Evolutionary conservation across 306 rosid genomes (phyloP).

Genomic region (Biancaea sappan): DNA sequence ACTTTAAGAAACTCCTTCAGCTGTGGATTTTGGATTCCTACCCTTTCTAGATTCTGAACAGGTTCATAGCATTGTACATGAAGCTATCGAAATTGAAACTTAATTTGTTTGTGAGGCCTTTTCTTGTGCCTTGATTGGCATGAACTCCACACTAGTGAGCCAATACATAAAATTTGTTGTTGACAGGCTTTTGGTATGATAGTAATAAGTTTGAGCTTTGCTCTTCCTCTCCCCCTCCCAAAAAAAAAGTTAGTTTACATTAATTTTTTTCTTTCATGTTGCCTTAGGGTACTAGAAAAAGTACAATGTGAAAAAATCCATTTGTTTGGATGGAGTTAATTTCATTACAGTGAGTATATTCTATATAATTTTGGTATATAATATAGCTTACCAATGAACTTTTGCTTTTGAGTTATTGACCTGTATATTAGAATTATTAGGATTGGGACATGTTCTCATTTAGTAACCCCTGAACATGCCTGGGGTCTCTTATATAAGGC

Average conservation of each 20-base stretch:
- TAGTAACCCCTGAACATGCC: neutral
- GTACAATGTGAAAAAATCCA: conserved; percentile 82
- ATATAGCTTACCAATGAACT: neutral
- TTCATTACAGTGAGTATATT: conserved; percentile 80
- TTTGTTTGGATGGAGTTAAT: conserved; percentile 97
- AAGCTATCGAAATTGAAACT: conserved; percentile 82
- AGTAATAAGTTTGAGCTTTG: conserved; percentile 5
- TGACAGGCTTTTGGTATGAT: conserved; percentile 79
- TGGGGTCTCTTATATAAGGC: neutral
- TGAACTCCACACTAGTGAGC: conserved; percentile 88
- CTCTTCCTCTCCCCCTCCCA: neutral
- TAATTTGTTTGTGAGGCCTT: conserved; percentile 86
- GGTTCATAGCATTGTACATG: conserved; percentile 55
- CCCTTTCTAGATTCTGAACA: conserved; percentile 51
- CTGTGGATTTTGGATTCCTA: too few relatives aligned
- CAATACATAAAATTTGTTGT: conserved; percentile 92
- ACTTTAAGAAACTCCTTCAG: too few relatives aligned
- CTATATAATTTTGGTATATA: neutral
- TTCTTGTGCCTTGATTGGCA: conserved; percentile 91
- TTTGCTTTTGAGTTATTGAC: too few relatives aligned
- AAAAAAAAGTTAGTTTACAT: neutral
- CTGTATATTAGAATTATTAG: neutral
- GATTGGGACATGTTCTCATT: neutral
- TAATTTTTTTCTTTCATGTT: conserved; percentile 43
- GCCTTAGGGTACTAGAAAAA: conserved; percentile 65